Conservation (phyloP, 352 stramenopile species). For the Sclerospora graminicola region DNA sequence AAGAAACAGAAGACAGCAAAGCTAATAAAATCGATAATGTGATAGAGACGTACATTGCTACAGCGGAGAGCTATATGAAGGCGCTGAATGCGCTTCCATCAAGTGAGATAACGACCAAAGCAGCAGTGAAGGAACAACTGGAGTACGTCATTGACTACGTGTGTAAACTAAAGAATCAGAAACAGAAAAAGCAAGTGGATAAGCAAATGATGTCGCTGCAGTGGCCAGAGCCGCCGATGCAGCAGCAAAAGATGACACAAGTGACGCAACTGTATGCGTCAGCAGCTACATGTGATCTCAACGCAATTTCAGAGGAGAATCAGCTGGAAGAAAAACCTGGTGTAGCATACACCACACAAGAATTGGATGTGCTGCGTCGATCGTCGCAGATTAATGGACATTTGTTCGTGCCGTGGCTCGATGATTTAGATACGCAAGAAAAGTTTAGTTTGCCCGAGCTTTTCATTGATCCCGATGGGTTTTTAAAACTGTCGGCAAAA, state of each 20-base stretch:
- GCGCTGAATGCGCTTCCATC: slow-evolving; percentile 32
- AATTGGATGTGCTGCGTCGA: slow-evolving; percentile 67
- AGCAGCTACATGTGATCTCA: background rate
- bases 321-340: slow-evolving; percentile 6
- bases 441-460: slow-evolving; percentile 34
- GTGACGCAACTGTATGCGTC: slow-evolving; percentile 13
- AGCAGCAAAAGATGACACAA: slow-evolving; percentile 11
- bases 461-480: slow-evolving; percentile 66
- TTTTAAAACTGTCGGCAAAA: slow-evolving; percentile 54
- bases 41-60: slow-evolving; percentile 44
- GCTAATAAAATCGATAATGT: slow-evolving; percentile 1
- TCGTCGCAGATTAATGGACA: slow-evolving; percentile 81
- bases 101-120: slow-evolving; percentile 19
- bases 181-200: background rate
- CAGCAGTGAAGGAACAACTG: slow-evolving; percentile 48
- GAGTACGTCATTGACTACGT: slow-evolving; percentile 72
- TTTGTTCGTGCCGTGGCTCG: slow-evolving; percentile 75
- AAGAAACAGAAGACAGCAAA: slow-evolving; percentile 11
- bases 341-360: slow-evolving; percentile 38
- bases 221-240: slow-evolving; percentile 24
- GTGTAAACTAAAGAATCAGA: slow-evolving; percentile 32
- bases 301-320: background rate
- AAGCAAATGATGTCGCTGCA: slow-evolving; percentile 2
- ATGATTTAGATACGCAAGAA: slow-evolving; percentile 50
- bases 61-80: slow-evolving; percentile 60